Conservation (phyloP, 1,284 basidiomycete species). For the Cutaneotrichosporon sp. region DNA sequence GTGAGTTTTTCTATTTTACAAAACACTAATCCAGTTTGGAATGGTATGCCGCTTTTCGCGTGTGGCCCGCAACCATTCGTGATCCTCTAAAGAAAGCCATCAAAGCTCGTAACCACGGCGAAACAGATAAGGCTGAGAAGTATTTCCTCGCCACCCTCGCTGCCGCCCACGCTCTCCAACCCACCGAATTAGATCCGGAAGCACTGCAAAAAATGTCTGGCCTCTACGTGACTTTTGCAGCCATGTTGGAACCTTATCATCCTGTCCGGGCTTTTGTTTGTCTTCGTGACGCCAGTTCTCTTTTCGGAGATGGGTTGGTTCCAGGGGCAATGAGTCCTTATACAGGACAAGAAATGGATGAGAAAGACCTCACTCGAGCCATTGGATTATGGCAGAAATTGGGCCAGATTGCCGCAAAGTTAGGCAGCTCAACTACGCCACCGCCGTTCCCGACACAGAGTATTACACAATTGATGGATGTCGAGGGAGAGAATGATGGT, state of each 20-base stretch:
- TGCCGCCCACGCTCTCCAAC: constrained; percentile 32
- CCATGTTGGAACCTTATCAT: constrained; percentile 43
- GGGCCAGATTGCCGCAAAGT: constrained; percentile 27
- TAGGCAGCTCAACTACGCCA: constrained; percentile 17
- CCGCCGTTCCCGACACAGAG: constrained; percentile 17
- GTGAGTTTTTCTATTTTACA: constrained; percentile 37
- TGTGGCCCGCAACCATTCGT: constrained; percentile 50
- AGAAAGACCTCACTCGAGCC: constrained; percentile 42
- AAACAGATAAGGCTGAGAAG: constrained; percentile 42
- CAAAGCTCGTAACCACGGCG: constrained; percentile 43
- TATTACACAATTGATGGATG: background rate
- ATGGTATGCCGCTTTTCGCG: constrained; percentile 48
- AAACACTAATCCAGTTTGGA: constrained; percentile 41
- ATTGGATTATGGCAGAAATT: constrained; percentile 46
- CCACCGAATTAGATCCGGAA: constrained; percentile 39
- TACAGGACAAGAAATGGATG: constrained; percentile 25
- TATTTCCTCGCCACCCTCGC: constrained; percentile 47
- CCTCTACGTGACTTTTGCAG: constrained; percentile 46
- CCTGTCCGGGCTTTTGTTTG: constrained; percentile 37
- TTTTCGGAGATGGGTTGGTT: constrained; percentile 39
- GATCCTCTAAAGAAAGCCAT: constrained; percentile 47
- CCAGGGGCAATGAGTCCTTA: constrained; percentile 9
- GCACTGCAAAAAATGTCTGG: constrained; percentile 51
- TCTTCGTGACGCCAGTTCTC: constrained; percentile 37
- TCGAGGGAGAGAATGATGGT: background rate